Evolutionary conservation across 2,329 filamentous ascomycete genomes (phyloP), one percentile per base, ranked within the genome.

Genomic region (Epichloe typhina): DNA sequence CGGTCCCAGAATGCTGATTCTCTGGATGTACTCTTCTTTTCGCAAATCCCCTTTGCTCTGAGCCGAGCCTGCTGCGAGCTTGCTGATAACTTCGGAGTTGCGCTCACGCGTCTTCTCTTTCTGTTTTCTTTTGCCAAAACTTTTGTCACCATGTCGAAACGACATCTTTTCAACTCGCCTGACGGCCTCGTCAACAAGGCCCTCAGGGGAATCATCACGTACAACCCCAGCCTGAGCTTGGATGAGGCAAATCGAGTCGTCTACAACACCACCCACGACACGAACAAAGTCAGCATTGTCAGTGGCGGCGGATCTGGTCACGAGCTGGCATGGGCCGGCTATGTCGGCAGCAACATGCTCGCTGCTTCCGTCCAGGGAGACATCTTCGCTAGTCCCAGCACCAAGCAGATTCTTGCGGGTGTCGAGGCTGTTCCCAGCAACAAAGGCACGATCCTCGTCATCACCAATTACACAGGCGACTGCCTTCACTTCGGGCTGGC

Each of bases 401-500:
- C 80, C 11, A 78, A 76, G 53, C 80, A 84, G 63, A 79, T 84
- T 50, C 62, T 81, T 8, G 73, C 79, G 1, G 79, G 72, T 5
- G 73, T 83, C 40, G 73, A 76, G 48, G 69, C 71, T 44, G 75
- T 73, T 11, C 76, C 73, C n/a, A 79, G 70, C 31, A 68, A 72
- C 36, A 68, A 67, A 58, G 80, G 80, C 38, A 75, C 74, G 2
- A 74, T 83, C 46, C 66, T 83, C 2, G 74, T 83, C 47, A 74
- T 82, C 53, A 82, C 77, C 44, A 84, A 84, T 63, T 82, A 83
- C 62, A 82, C 79, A 0, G 79, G 79, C 45, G 79, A 82, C 61
- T 79, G 79, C 52, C 66, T 82, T 53, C 79, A 82, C 60, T 80
- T 81, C 56, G 77, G 77, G 1, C 65, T 82, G 12, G 79, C 79